Evolutionary conservation across 768 basidiomycete genomes (phyloP).

Genomic region (Kockovaella imperatae): DNA sequence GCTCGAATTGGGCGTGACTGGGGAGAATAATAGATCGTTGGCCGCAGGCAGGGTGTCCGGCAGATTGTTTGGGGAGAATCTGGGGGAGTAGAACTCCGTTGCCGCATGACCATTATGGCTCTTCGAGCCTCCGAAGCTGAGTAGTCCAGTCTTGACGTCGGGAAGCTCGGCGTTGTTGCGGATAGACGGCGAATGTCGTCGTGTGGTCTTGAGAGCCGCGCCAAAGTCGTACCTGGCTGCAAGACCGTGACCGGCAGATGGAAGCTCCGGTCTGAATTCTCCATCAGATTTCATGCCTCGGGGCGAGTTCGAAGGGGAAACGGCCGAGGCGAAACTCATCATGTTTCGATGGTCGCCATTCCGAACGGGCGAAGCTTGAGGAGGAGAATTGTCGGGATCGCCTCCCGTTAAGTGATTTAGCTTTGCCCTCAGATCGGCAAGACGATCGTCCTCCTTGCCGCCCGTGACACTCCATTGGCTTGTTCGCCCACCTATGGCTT

Average conservation of each 20-base stretch:
- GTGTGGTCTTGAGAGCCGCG: constrained; percentile 38
- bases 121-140: constrained; percentile 10
- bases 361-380: constrained; percentile 18
- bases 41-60: neutral
- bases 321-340: constrained; percentile 1
- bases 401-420: constrained; percentile 58
- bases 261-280: constrained; percentile 14
- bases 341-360: neutral
- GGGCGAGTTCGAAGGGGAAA: constrained; percentile 27
- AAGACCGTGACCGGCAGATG: constrained; percentile 26
- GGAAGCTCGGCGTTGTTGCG: constrained; percentile 18
- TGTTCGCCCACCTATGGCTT: constrained; percentile 32
- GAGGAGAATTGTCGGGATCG: constrained; percentile 23
- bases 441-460: constrained; percentile 48
- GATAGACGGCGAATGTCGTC: constrained; percentile 19
- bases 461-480: constrained; percentile 46
- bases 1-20: constrained; percentile 1
- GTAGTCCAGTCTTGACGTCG: constrained; percentile 28
- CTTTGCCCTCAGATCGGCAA: constrained; percentile 59
- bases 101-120: constrained; percentile 18
- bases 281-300: constrained; percentile 3
- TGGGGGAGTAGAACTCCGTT: constrained; percentile 40
- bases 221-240: constrained; percentile 46
- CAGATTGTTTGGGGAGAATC: constrained; percentile 6
- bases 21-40: constrained; percentile 22